Conservation (phyloP, 2,329 filamentous ascomycete species). For the Sclerotinia nivalis region DNA sequence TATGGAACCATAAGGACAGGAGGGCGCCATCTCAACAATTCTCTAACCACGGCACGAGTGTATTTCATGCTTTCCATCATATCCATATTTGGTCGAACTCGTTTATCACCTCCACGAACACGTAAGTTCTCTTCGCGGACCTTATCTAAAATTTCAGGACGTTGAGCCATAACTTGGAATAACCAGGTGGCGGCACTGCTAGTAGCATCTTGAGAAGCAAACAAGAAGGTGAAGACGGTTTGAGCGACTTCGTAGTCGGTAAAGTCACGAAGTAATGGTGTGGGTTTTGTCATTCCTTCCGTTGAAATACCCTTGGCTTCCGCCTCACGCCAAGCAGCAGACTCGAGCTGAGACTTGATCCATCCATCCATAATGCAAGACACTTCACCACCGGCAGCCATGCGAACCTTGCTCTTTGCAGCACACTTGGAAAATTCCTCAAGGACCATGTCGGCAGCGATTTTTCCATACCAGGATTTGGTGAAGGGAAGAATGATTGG, state of each 20-base stretch:
- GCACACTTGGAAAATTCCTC: conserved; percentile 88
- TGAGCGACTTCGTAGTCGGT: conserved; percentile 88
- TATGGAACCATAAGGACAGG: conserved; percentile 98
- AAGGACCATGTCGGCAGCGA: conserved; percentile 88
- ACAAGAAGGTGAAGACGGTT: conserved; percentile 94
- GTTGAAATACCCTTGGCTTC: conserved; percentile 69
- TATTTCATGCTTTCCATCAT: conserved; percentile 86
- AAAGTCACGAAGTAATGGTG: conserved; percentile 81
- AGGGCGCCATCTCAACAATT: conserved; percentile 89
- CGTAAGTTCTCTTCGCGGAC: conserved; percentile 87
- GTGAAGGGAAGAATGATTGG: conserved; percentile 94
- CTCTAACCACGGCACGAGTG: conserved; percentile 87
- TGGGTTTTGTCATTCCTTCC: conserved; percentile 75
- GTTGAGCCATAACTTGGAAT: conserved; percentile 91
- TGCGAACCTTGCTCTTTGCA: conserved; percentile 88
- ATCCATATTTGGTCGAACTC: conserved; percentile 74
- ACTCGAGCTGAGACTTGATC: conserved; percentile 86
- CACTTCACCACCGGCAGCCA: conserved; percentile 82
- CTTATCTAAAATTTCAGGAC: conserved; percentile 87
- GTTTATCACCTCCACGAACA: conserved; percentile 71
- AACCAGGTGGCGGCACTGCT: conserved; percentile 92
- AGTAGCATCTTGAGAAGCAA: conserved; percentile 96
- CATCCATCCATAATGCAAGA: conserved; percentile 96
- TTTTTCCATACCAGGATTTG: conserved; percentile 96
- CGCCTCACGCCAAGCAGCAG: conserved; percentile 76